Evolutionary conservation across 2,329 filamentous ascomycete species (phyloP).

Genomic region (Monosporascus sp.): DNA sequence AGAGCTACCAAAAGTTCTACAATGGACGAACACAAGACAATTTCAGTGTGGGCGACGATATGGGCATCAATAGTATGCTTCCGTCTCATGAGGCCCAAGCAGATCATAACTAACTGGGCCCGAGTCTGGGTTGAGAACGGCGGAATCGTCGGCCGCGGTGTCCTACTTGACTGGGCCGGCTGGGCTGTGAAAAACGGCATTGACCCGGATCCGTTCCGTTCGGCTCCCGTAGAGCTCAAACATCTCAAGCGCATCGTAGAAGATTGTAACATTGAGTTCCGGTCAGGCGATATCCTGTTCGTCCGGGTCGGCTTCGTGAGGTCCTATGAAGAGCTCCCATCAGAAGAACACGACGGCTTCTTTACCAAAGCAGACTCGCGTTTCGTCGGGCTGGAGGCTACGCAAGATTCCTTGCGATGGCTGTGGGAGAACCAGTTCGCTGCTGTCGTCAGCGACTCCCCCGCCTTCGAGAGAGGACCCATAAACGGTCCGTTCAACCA

Average conservation of each 20-base stretch:
- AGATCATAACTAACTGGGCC: background rate
- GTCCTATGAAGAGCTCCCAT: constrained; percentile 22
- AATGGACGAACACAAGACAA: background rate
- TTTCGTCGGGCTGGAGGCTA: constrained; percentile 35
- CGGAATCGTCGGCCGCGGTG: constrained; percentile 39
- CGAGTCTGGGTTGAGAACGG: constrained; percentile 32
- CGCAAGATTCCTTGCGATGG: constrained; percentile 32
- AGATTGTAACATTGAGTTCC: constrained; percentile 29
- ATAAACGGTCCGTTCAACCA: constrained; percentile 25
- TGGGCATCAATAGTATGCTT: background rate
- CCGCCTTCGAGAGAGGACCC: constrained; percentile 39
- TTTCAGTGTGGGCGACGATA: background rate
- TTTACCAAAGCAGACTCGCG: constrained; percentile 21
- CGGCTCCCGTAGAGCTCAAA: constrained; percentile 10
- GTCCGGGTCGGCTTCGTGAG: constrained; percentile 31
- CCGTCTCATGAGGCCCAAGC: background rate
- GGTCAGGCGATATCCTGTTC: constrained; percentile 33
- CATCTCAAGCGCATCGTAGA: constrained; percentile 28
- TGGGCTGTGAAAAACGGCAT: constrained; percentile 11
- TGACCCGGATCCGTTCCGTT: background rate
- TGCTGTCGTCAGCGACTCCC: constrained; percentile 38
- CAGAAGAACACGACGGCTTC: constrained; percentile 15
- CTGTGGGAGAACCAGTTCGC: constrained; percentile 41
- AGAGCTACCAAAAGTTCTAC: background rate
- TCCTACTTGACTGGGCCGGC: constrained; percentile 36